phyloP scores from a whole-genome alignment of 2,329 filamentous ascomycete species.

The Ceratocystis alfenasii region DNA sequence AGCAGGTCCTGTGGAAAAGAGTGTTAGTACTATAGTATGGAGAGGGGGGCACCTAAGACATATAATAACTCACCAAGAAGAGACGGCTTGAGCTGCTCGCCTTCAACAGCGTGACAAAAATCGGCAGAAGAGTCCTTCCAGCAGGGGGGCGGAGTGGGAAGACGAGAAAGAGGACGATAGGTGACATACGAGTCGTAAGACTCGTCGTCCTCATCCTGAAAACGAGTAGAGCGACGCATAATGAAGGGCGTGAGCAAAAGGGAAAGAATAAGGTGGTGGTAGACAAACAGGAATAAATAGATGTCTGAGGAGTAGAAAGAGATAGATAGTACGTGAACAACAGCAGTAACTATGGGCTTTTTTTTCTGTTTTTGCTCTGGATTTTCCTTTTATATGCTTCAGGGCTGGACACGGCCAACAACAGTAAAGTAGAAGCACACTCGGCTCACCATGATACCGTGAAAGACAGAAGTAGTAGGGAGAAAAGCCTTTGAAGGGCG shows the following conservation, averaged over 20 bases:
- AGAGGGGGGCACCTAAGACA: not conserved
- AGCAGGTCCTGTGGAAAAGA: conserved; percentile 42
- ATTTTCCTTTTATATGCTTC: conserved; percentile 4
- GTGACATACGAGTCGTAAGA: conserved; percentile 42
- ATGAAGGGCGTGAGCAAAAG: not conserved
- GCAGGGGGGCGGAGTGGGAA: conserved; percentile 54
- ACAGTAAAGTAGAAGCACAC: conserved; percentile 11
- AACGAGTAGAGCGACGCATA: conserved; percentile 23
- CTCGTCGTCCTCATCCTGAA: conserved; percentile 19
- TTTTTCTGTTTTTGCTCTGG: not conserved
- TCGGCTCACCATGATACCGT: conserved; percentile 18
- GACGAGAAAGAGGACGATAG: conserved; percentile 55
- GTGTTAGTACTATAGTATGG: conserved; percentile 1
- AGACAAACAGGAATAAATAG: not conserved
- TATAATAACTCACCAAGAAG: conserved; percentile 30
- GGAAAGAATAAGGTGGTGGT: not conserved
- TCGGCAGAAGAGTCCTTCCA: conserved; percentile 35
- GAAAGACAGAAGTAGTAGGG: not conserved
- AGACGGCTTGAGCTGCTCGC: conserved; percentile 33
- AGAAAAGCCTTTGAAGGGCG: not conserved
- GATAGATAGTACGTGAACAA: not conserved
- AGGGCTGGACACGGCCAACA: conserved; percentile 21
- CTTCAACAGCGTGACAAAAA: conserved; percentile 30
- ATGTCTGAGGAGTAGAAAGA: not conserved
- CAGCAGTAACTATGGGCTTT: not conserved